Conservation (phyloP, 306 rosid species). For the Crotalaria pallida region DNA sequence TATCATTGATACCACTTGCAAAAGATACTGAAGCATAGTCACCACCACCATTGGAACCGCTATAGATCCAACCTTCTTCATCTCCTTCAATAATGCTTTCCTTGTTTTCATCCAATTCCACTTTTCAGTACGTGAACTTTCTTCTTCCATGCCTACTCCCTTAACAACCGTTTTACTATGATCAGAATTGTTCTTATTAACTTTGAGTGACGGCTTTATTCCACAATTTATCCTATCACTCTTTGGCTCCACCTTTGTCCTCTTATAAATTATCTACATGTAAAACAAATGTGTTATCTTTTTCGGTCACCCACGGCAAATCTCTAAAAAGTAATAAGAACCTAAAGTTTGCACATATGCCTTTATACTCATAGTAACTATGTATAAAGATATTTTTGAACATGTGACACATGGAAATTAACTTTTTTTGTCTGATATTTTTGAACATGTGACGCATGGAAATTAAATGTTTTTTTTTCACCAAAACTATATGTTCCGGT, state of each 20-base stretch:
- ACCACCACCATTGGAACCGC: slow-evolving; percentile 43
- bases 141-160: slow-evolving; percentile 18
- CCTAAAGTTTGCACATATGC: background rate
- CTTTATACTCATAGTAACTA: background rate
- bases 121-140: background rate
- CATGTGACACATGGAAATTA: background rate
- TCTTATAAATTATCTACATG: background rate
- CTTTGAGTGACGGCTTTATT: background rate
- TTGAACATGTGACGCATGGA: too few relatives aligned
- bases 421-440: too few relatives aligned
- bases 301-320: background rate
- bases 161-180: background rate
- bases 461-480: too few relatives aligned
- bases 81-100: background rate
- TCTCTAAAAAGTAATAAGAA: background rate
- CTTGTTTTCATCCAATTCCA: background rate
- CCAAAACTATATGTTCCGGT: too few relatives aligned
- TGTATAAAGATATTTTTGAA: background rate
- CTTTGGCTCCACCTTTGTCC: slow-evolving; percentile 3
- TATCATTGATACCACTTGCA: slow-evolving; percentile 29
- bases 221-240: background rate
- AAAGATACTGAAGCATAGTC: slow-evolving; percentile 31
- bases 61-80: slow-evolving; percentile 20
- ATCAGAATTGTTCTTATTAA: background rate
- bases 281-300: background rate